Evolutionary conservation across 257 asterid genomes (phyloP).

Genomic region (Solanum dulcamara): DNA sequence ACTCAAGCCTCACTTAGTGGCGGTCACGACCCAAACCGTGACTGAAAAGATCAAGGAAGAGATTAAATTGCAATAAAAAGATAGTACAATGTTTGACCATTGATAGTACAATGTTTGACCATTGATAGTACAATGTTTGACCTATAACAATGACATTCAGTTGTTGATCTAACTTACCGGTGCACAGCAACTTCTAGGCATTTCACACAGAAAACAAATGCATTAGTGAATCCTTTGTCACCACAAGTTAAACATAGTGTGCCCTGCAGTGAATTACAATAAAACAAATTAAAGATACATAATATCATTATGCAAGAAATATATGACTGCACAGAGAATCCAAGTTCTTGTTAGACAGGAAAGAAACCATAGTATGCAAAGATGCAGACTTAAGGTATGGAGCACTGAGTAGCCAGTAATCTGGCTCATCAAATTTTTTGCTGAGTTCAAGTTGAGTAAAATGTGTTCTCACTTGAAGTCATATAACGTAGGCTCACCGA

Average conservation of each 20-base stretch:
- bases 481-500: background rate
- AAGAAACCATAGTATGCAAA: background rate
- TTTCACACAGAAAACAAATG: slow-evolving; percentile 6
- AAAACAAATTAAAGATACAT: background rate
- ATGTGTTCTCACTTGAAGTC: background rate
- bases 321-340: background rate
- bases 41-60: background rate
- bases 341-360: background rate
- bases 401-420: background rate
- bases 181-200: slow-evolving; percentile 13
- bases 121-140: background rate
- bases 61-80: background rate
- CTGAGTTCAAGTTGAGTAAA: background rate
- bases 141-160: background rate
- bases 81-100: background rate
- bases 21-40: background rate
- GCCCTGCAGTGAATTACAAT: background rate
- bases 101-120: too few species aligned
- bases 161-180: slow-evolving; percentile 3
- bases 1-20: background rate
- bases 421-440: background rate
- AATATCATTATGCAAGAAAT: background rate
- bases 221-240: background rate
- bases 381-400: background rate
- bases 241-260: slow-evolving; percentile 4